These are phyloP conservation scores for Neofusicoccum sp. DNA, from an alignment of 2,329 filamentous ascomycete species.

Conservation along the genomic window DNA sequence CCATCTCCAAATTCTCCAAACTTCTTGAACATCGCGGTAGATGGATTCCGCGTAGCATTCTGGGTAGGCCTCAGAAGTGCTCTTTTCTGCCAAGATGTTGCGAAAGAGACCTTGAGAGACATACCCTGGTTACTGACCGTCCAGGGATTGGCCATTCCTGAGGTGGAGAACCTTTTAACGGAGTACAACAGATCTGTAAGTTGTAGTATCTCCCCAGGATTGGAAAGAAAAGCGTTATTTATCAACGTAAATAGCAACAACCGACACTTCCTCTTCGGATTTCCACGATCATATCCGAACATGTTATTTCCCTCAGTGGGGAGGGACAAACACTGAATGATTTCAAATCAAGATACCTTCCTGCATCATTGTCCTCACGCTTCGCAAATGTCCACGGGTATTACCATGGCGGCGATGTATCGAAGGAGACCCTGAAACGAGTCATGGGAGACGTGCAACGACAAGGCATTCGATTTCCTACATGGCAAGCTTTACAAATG, in stretches of 20 bases:
- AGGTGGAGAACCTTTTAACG: not conserved
- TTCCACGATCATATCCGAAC: not conserved
- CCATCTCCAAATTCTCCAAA: not conserved
- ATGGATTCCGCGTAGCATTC: constrained; percentile 16
- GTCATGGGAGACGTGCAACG: not conserved
- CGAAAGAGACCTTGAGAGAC: not conserved
- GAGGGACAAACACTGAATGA: not conserved
- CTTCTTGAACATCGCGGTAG: constrained; percentile 1
- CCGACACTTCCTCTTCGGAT: not conserved
- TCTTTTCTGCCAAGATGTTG: not conserved
- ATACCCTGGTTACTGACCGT: not conserved
- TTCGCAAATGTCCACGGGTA: constrained; percentile 5
- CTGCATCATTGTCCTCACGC: not conserved
- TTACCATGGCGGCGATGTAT: not conserved
- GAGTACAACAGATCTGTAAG: not conserved
- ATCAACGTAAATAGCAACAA: not conserved
- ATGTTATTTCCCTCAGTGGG: not conserved
- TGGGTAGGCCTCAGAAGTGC: constrained; percentile 19
- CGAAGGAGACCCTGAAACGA: not conserved
- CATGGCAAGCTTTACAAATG: not conserved
- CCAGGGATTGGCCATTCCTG: not conserved
- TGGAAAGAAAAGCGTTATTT: no score
- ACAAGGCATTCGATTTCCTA: not conserved
- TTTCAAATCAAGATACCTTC: not conserved
- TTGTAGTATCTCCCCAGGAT: no score